Evolutionary conservation across 1,284 basidiomycete genomes (phyloP).

Genomic region (Cryptococcus sp.): DNA sequence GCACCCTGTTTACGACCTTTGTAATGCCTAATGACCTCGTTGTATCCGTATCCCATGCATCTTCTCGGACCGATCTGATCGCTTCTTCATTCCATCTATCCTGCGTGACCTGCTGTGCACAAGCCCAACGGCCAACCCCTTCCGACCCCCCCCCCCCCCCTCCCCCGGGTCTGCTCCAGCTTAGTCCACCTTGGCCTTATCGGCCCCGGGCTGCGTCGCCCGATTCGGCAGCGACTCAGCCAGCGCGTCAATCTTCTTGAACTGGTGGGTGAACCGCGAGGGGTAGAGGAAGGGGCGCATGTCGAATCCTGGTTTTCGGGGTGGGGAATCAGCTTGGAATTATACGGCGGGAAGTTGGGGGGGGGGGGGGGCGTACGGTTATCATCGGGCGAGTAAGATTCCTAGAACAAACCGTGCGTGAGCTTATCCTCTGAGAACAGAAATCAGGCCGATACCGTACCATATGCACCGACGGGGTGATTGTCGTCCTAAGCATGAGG

Average conservation of each 20-base stretch:
- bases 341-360: not conserved
- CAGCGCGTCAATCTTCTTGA: constrained; percentile 85
- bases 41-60: too few relatives aligned
- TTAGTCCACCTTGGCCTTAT: constrained; percentile 54
- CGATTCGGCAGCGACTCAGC: constrained; percentile 70
- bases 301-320: constrained; percentile 69
- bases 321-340: not conserved
- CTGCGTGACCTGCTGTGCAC: too few relatives aligned
- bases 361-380: constrained; percentile 62
- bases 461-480: constrained; percentile 95
- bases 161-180: not conserved
- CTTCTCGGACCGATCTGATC: too few relatives aligned
- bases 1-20: too few relatives aligned
- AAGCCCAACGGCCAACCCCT: too few relatives aligned
- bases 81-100: too few relatives aligned
- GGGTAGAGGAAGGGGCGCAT: constrained; percentile 94
- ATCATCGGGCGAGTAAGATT: constrained; percentile 94
- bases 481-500: constrained; percentile 62
- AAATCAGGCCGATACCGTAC: constrained; percentile 55
- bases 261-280: constrained; percentile 91
- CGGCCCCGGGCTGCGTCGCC: constrained; percentile 52
- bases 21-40: too few relatives aligned
- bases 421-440: not conserved
- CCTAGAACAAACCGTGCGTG: constrained; percentile 53
- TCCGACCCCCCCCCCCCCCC: too few relatives aligned